Evolutionary conservation across 768 basidiomycete genomes (phyloP), one percentile per base, ranked within the genome.

Genomic region (Rhizopogon vulgaris): DNA sequence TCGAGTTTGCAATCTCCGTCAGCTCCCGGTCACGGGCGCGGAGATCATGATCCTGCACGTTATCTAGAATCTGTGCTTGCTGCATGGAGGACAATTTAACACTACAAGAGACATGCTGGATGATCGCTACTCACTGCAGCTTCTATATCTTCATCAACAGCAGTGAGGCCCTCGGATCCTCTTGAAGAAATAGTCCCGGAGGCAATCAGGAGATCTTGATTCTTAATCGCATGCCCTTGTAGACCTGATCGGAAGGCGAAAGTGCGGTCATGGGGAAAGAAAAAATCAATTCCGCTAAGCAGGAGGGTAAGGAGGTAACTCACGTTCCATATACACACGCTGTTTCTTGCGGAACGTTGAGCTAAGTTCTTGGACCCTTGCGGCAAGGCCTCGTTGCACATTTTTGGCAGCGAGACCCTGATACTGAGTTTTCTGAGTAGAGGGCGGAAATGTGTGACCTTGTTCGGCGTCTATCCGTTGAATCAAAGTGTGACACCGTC

Each of bases 141-240:
- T 64, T 82, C 82, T 18, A 96, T 77, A 66, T 98, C 94, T 59
- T 96, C 95, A 68, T 95, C 88, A 18, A 91, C 78, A 18, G 90
- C 92, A 51, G 81, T 84, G 68, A 93, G 73, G 34, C 85, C 82
- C 63, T 94, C 94, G 48, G 84, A 79, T 24, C 90, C 91, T 64
- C 81, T 86, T 59, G 90, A 78, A 15, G 88, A 82, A 53, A 94
- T 81, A 25, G 85, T 84, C 38, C 90, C 94, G 41, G 91, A 92
- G 6, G 94, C 93, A 59, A 93, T 78, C 55, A 97, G 78, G 38
- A 96, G 74, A 74, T 96, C 94, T 71, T 94, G 91, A 65, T 94
- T 95, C 72, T 95, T 96, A 68, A 92, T 93, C 66, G 94, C 92
- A 74, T 98, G 94, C 55, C 96, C 96, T 75, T 95, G 92, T 39